Evolutionary conservation across 805 yeast genomes (phyloP), one percentile per base, ranked within the genome.

Genomic region (Ogataea pilisensis): DNA sequence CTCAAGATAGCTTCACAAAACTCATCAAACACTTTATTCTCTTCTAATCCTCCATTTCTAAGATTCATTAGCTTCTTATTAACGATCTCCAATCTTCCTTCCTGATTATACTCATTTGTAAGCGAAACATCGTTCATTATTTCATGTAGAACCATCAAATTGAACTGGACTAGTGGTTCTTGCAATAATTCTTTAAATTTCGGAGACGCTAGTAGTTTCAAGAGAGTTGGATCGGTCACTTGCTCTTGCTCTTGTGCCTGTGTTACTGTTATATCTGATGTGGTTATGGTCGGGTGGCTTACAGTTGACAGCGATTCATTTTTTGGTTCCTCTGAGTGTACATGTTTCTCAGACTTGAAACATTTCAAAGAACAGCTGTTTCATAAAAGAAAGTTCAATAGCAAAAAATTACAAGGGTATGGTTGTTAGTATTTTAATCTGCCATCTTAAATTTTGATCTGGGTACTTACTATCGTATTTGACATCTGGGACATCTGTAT

Each of bases 1-100:
- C 51, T 53, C 24, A 73, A 45, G 5, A 76, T 63, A 28, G 72
- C 49, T 34, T 56, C 57, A 13, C 80, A 75, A 59, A 85, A 84
- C 49, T 84, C 91, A 56, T 85, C 90, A 4, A 86, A 78, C 19
- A 80, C 60, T 45, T 68, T 77, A 53, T 86, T 86, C 37, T 75
- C 76, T 49, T 85, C 87, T 0, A 67, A 40, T 0, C 95, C 95
- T 5, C 83, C 82, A 3, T 54, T 56, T 26, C 95, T 62, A 13
- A 86, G 62, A 39, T 76, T 78, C 7, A 76, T 68, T 8, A 86
- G 63, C 49, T 82, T 79, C 49, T 76, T 70, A 45, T 78, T 72
- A 2, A 85, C 85, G 11, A 82, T 70, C 20, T 75, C 81, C 19
- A 64, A 48, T 27, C 85, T 60, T 17, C 80, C 79, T 19, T 81